Percentiles rank a stretch among this genome's conserved stretches.
These are phyloP conservation scores for Fusarium sacchari DNA, from an alignment of 2,329 filamentous ascomycete species.

Conservation along the genomic window DNA sequence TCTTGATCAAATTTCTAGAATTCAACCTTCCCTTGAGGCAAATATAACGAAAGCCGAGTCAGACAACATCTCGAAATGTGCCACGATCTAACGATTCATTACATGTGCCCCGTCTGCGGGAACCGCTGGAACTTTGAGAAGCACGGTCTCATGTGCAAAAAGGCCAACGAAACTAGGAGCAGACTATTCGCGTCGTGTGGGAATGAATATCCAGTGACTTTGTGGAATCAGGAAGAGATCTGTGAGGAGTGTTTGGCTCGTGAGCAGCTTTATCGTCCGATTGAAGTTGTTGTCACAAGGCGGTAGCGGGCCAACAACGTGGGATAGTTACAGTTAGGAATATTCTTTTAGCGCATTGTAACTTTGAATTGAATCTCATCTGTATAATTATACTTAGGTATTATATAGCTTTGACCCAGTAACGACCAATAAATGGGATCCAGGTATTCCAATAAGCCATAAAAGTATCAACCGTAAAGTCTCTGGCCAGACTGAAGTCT, in stretches of 20 bases:
- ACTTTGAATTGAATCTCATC: accelerated
- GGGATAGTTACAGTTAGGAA: accelerated
- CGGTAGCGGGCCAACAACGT: neutral
- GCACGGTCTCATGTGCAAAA: neutral
- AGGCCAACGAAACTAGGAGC: neutral
- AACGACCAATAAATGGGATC: too few species aligned
- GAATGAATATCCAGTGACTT: neutral
- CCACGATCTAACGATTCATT: conserved; percentile 5
- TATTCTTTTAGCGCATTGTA: neutral
- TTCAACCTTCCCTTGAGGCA: accelerated
- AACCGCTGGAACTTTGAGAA: conserved; percentile 6
- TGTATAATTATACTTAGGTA: accelerated
- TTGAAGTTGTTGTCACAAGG: neutral
- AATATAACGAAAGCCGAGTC: too few species aligned
- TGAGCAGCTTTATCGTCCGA: neutral
- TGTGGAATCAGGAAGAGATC: neutral
- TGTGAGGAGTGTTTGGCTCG: neutral
- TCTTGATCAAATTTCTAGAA: accelerated
- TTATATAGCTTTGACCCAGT: too few species aligned
- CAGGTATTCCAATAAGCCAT: too few species aligned
- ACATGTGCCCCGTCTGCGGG: neutral
- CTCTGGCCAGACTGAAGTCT: too few species aligned
- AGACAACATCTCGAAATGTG: neutral
- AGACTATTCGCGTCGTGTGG: neutral
- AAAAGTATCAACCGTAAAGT: too few species aligned